These are phyloP conservation scores for Dicorynia guianensis DNA, from an alignment of 306 rosid species.

Conservation along the genomic window DNA sequence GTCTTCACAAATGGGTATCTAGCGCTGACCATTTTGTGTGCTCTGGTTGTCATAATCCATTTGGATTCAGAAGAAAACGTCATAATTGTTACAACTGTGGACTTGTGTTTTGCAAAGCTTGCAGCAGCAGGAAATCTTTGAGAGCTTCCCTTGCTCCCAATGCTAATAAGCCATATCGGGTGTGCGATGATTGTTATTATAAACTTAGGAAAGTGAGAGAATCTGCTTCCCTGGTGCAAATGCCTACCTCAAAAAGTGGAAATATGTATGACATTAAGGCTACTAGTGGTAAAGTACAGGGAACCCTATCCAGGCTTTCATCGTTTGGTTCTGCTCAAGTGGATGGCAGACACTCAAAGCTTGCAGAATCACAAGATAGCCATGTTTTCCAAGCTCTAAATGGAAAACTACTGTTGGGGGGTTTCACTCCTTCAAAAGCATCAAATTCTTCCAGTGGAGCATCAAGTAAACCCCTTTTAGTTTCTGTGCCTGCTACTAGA, in stretches of 20 bases:
- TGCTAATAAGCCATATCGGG: constrained; percentile 78
- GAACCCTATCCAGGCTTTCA: constrained; percentile 73
- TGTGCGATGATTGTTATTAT: constrained; percentile 79
- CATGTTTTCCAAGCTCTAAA: constrained; percentile 50
- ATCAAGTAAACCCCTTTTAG: constrained; percentile 41
- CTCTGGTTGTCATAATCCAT: constrained; percentile 76
- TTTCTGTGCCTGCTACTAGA: constrained; percentile 53
- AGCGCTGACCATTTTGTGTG: constrained; percentile 83
- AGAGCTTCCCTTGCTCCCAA: constrained; percentile 95
- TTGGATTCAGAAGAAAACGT: constrained; percentile 93
- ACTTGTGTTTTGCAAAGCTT: constrained; percentile 85
- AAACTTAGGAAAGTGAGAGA: constrained; percentile 75
- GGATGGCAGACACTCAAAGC: constrained; percentile 55
- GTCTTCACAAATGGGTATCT: constrained; percentile 88
- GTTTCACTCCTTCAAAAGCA: constrained; percentile 40
- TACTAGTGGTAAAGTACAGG: constrained; percentile 51
- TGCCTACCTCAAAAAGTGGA: constrained; percentile 54
- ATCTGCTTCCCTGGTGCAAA: constrained; percentile 51
- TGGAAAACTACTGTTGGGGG: constrained; percentile 43
- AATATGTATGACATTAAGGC: constrained; percentile 49
- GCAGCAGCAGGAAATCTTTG: constrained; percentile 81
- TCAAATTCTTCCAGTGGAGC: constrained; percentile 34
- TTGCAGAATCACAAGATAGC: constrained; percentile 38
- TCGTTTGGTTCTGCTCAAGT: constrained; percentile 73
- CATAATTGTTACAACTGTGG: constrained; percentile 99